Base-by-base conservation (phyloP, 78 protist genomes). In the Dictyostelium capitatum region DNA sequence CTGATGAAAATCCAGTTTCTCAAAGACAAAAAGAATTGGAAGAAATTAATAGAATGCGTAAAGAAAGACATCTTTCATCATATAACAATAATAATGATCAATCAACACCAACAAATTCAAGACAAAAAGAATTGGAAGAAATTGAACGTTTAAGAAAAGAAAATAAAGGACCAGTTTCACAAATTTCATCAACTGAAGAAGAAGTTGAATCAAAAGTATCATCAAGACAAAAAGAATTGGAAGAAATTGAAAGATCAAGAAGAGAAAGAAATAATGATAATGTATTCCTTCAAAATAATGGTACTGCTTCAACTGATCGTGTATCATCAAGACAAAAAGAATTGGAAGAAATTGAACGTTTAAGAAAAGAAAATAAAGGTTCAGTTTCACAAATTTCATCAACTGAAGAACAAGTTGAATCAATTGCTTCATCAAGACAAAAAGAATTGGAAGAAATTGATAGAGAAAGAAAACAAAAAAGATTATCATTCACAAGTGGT, bases 21-120 rank as follows among this genome's bases (percentile, higher is more conserved):
- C 59, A 46, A 37, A 73, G 79, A 79, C 83, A 79, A 79, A 79
- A 79, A 54, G 83, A 79, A 79, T 32, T 79, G 65, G 83, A 79
- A 54, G 83, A 79, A 56, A 79, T 79, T 20, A 47, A 79, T 28
- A 79, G 65, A 54, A 54, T 54, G 51, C 57, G 83, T 48, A 79
- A 79, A 54, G 72, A 79, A 56, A 79, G 56, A 47, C 57, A 54
- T 3, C 64, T 73, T 37, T 73, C 51, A 20, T 37, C 56, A 46
- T 25, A 30, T 67, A 30, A 25, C 14, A 64, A 64, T 12, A 64
- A 64, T 64, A 25, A 67, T 15, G 43, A 37, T 43, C 28, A 32
- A 20, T 19, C 53, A 19, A 15, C 79, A 9, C 9, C 6, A 17
- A 47, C 78, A 70, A 14, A n/a, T 19, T 43, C 53, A n/a, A 79